These are phyloP conservation scores for Galerina sulciceps DNA, from an alignment of 768 basidiomycete species.

Conservation along the genomic window DNA sequence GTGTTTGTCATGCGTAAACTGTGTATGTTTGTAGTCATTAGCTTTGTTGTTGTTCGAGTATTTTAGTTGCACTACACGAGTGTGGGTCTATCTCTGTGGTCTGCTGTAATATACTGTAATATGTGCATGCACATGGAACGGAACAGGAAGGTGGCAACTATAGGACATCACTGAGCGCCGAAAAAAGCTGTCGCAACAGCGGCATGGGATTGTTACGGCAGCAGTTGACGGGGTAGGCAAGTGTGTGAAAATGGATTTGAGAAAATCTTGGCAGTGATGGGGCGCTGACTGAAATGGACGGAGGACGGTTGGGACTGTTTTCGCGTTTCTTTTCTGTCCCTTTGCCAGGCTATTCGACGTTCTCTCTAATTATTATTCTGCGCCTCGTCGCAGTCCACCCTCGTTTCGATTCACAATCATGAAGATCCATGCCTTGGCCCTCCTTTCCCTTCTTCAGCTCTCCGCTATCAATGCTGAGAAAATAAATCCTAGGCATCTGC, in stretches of 20 bases:
- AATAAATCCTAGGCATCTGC: constrained; percentile 36
- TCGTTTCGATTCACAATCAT: constrained; percentile 36
- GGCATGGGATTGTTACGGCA: background rate
- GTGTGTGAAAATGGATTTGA: background rate
- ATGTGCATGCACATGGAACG: too few relatives aligned
- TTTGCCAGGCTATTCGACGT: background rate
- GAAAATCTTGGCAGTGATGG: constrained; percentile 5
- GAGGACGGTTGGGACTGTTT: background rate
- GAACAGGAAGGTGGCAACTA: too few relatives aligned
- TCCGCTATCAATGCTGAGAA: constrained; percentile 39
- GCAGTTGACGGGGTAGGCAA: background rate
- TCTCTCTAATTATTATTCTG: constrained; percentile 10
- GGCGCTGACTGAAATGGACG: background rate
- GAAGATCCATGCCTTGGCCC: constrained; percentile 46
- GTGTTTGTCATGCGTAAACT: background rate
- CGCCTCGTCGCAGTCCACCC: constrained; percentile 23
- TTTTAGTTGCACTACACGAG: background rate
- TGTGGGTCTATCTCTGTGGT: background rate
- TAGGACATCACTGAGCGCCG: too few relatives aligned
- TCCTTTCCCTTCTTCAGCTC: constrained; percentile 48
- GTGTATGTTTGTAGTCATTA: constrained; percentile 1
- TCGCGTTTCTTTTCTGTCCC: constrained; percentile 4
- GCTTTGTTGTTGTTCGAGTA: constrained; percentile 12
- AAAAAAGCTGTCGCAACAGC: too few relatives aligned
- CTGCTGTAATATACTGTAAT: constrained; percentile 2